phyloP scores from a whole-genome alignment of 2,329 filamentous ascomycete species.

The Periconia sp. region DNA sequence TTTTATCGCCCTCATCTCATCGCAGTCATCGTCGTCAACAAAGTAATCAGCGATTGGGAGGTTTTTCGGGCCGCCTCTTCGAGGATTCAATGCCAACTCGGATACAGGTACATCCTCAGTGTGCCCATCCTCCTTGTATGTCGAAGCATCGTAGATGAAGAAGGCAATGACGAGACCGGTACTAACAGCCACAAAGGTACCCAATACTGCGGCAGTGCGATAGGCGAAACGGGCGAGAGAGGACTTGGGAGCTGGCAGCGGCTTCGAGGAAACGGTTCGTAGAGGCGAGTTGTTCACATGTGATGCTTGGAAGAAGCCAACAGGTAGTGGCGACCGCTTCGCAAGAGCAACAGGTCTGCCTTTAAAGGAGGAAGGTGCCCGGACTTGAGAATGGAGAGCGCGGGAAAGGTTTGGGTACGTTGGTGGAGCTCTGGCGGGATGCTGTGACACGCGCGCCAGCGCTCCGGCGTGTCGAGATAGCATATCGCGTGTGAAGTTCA shows the following conservation, averaged over 20 bases:
- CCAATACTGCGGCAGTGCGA: conserved; percentile 70
- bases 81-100: conserved; percentile 76
- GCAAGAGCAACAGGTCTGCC: conserved; percentile 21
- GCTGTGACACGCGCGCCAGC: conserved; percentile 27
- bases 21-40: conserved; percentile 84
- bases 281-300: conserved; percentile 19
- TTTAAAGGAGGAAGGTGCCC: conserved; percentile 27
- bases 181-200: conserved; percentile 72
- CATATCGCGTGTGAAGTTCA: conserved; percentile 20
- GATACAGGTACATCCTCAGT: conserved; percentile 80
- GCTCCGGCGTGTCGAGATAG: conserved; percentile 33
- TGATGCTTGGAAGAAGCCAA: conserved; percentile 18
- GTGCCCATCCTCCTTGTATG: conserved; percentile 73
- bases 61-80: conserved; percentile 88
- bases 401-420: conserved; percentile 10
- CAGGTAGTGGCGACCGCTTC: conserved; percentile 25
- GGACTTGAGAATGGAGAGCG: conserved; percentile 14
- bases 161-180: conserved; percentile 74
- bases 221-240: conserved; percentile 60
- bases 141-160: conserved; percentile 91
- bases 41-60: conserved; percentile 85
- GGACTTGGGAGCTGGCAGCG: conserved; percentile 33
- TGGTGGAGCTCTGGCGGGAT: conserved; percentile 18
- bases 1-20: conserved; percentile 69
- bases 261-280: conserved; percentile 33